Evolutionary conservation across 768 basidiomycete genomes (phyloP), one percentile per base, ranked within the genome.

Genomic region (Boletus patriciae): DNA sequence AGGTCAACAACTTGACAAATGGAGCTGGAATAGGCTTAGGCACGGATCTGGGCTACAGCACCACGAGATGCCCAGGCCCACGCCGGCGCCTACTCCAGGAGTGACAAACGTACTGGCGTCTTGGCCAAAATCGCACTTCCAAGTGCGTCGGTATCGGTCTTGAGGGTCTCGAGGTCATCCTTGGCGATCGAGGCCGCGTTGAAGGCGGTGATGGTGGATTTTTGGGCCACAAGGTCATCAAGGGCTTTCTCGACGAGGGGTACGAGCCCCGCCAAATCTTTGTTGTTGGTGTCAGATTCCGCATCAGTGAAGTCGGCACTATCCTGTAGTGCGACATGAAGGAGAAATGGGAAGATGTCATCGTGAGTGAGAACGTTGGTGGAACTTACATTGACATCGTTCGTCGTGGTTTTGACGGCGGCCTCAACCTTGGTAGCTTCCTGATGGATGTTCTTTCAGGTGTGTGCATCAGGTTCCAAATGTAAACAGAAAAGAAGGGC

Each of bases 391-490:
- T 0, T 9, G 13, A 8, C 16, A 23, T 64, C 38, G 0, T 10
- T 0, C 6, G 53, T 55, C 29, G 53, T 3, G 9, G 2, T 7
- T 29, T 7, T 0, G 21, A 52, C 2, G 9, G 0, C 0, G 1
- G 0, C 1, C 0, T 0, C 4, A 18, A 61, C 8, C 0, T 12
- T 0, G 2, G 0, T 0, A 3, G 19, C 42, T 1, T 0, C 12
- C 0, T 5, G 0, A 0, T 57, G 46, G 29, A 64, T 36, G 4
- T 0, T 3, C 65, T 65, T 36, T 49, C 21, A n/a, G 1, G 23
- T 25, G 16, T 13, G 9, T 0, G 3, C 9, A 25, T 34, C 29
- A 19, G n/a, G 8, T 31, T 31, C 40, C 21, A 16, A 33, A 43
- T 18, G 27, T 16, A 23, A 9, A 6, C 23, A 23, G 4, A 15